Conservation (phyloP, 108 stramenopile genomes). For the Pseudonitzschia delicatissima region DNA sequence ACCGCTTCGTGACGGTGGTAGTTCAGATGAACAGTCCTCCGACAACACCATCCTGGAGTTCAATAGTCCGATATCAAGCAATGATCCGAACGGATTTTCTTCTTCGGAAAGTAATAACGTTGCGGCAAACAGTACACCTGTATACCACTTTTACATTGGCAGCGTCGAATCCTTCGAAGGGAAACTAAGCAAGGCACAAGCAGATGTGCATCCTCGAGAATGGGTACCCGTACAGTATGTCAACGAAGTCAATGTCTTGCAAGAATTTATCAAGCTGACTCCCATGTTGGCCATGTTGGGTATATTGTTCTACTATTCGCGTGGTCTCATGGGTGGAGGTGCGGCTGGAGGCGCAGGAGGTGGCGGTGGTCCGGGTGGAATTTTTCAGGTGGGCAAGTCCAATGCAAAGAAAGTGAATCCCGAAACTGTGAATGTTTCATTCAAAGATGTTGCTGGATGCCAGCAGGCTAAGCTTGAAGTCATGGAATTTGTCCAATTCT, state of each 20-base stretch:
- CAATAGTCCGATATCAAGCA: not conserved
- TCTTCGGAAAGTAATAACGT: constrained; percentile 12
- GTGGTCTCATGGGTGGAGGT: constrained; percentile 73
- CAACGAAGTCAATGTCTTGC: constrained; percentile 79
- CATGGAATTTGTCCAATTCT: constrained; percentile 95
- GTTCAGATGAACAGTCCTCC: constrained; percentile 8
- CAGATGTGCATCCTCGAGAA: constrained; percentile 75
- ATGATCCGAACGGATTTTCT: not conserved
- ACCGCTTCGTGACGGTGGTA: not conserved
- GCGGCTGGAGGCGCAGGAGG: constrained; percentile 62
- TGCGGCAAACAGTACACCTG: constrained; percentile 24
- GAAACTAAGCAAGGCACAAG: constrained; percentile 91
- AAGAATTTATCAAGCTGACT: constrained; percentile 71
- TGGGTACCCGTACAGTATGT: constrained; percentile 96
- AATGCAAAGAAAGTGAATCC: constrained; percentile 86
- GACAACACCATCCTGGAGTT: constrained; percentile 30
- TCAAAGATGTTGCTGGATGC: constrained; percentile 98
- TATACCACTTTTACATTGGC: constrained; percentile 95
- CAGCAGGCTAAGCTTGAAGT: constrained; percentile 97
- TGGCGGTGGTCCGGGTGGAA: constrained; percentile 68
- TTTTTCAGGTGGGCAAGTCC: constrained; percentile 81
- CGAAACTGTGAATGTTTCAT: constrained; percentile 83
- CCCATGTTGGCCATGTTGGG: constrained; percentile 83
- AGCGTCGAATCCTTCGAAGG: constrained; percentile 96
- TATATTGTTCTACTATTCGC: constrained; percentile 70